Evolutionary conservation across 2,329 filamentous ascomycete genomes (phyloP).

Genomic region (Diaporthe humulicola): DNA sequence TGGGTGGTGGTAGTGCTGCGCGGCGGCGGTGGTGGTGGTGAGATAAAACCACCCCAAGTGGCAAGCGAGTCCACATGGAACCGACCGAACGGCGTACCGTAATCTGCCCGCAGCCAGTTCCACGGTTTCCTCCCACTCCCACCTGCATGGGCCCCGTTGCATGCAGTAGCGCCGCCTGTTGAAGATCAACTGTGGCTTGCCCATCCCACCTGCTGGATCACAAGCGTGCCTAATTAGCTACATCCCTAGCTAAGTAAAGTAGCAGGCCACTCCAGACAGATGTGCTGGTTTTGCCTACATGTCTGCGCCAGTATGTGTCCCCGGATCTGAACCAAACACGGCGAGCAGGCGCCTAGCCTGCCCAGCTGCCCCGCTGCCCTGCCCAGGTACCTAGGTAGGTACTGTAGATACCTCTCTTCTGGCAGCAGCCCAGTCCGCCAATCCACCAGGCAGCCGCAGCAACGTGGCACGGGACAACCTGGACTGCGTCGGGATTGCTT

Average conservation of each 20-base stretch:
- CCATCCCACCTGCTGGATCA: background rate
- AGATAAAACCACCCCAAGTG: constrained; percentile 15
- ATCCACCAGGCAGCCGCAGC: background rate
- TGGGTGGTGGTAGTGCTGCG: background rate
- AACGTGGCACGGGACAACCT: constrained; percentile 1
- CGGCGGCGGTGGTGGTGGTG: background rate
- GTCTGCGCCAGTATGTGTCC: background rate
- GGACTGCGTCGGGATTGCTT: constrained; percentile 3
- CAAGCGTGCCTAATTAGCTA: background rate
- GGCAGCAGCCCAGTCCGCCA: background rate
- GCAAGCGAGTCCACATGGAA: constrained; percentile 17
- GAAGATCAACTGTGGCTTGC: constrained; percentile 27
- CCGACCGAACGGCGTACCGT: constrained; percentile 25
- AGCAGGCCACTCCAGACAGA: background rate
- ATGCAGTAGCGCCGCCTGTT: constrained; percentile 32
- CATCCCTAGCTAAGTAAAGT: too few relatives aligned
- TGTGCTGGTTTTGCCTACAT: background rate
- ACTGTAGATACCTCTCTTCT: too few relatives aligned
- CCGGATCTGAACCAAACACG: background rate
- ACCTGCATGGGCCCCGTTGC: constrained; percentile 26
- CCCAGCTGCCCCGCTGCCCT: background rate
- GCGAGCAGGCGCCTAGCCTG: background rate
- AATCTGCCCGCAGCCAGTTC: constrained; percentile 27
- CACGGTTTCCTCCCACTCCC: constrained; percentile 10
- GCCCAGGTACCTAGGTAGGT: too few relatives aligned